Conservation (phyloP, 1,284 basidiomycete species). For the Tylopilus sp. region DNA sequence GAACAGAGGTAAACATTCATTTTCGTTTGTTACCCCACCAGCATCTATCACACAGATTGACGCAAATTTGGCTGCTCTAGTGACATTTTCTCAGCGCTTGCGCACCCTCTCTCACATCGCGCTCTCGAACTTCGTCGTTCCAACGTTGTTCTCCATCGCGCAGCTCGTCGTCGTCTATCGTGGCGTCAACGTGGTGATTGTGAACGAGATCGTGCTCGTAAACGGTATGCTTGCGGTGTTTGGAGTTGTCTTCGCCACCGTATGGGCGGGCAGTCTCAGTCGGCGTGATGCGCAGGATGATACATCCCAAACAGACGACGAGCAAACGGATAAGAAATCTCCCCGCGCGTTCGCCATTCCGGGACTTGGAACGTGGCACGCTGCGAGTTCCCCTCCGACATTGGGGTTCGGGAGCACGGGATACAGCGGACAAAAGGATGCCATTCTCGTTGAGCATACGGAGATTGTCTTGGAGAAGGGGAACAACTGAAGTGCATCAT, state of each 20-base stretch:
- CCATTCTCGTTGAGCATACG: neutral
- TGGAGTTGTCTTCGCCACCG: slow-evolving; percentile 29
- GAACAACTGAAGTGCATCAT: slow-evolving; percentile 5
- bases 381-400: slow-evolving; percentile 9
- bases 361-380: slow-evolving; percentile 23
- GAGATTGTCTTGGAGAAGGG: neutral
- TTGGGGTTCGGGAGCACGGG: slow-evolving; percentile 9
- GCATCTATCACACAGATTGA: neutral
- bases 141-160: slow-evolving; percentile 33
- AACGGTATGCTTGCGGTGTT: slow-evolving; percentile 32
- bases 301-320: neutral
- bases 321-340: neutral
- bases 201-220: slow-evolving; percentile 31
- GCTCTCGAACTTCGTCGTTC: slow-evolving; percentile 32
- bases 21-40: neutral
- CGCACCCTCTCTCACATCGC: slow-evolving; percentile 30
- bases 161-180: slow-evolving; percentile 35
- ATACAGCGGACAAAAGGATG: neutral
- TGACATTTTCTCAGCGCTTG: slow-evolving; percentile 24
- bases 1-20: slow-evolving; percentile 2
- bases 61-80: slow-evolving; percentile 1
- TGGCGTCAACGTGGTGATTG: slow-evolving; percentile 14
- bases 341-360: slow-evolving; percentile 9
- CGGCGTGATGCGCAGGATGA: slow-evolving; percentile 2
- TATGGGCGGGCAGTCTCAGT: slow-evolving; percentile 15